These are phyloP conservation scores for Camelina hispida DNA, from an alignment of 345 rosid genomes.

Conservation along the genomic window DNA sequence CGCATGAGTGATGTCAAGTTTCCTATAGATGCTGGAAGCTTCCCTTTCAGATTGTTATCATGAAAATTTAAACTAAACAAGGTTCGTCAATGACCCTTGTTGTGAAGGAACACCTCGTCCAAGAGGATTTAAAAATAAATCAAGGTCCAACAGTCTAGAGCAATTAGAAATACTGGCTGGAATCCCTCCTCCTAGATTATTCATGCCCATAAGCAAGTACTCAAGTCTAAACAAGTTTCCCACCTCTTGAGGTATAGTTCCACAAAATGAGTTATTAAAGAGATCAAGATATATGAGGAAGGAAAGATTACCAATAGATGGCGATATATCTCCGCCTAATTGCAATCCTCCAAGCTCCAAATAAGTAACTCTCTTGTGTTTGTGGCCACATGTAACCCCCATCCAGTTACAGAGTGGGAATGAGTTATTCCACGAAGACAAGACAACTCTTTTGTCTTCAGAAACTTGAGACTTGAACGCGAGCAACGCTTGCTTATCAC, in stretches of 20 bases:
- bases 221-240: neutral
- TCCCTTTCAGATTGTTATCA: neutral
- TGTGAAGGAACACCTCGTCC: neutral
- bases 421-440: slow-evolving; percentile 41
- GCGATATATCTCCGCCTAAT: slow-evolving; percentile 15
- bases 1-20: neutral
- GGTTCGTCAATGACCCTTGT: neutral
- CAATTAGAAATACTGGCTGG: neutral
- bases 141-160: neutral
- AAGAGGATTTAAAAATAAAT: neutral
- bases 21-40: neutral
- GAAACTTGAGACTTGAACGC: slow-evolving; percentile 20
- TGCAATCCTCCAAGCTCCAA: neutral
- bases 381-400: slow-evolving; percentile 37
- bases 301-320: slow-evolving; percentile 13
- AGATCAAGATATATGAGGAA: neutral
- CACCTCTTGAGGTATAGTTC: neutral
- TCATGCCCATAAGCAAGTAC: rapidly evolving
- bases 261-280: neutral
- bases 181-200: neutral
- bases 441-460: neutral
- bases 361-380: slow-evolving; percentile 22
- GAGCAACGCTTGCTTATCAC: neutral
- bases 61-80: neutral
- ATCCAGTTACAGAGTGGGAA: slow-evolving; percentile 39